phyloP scores from a whole-genome alignment of 768 basidiomycete genomes.

The Lepiota brunneoincarnata region DNA sequence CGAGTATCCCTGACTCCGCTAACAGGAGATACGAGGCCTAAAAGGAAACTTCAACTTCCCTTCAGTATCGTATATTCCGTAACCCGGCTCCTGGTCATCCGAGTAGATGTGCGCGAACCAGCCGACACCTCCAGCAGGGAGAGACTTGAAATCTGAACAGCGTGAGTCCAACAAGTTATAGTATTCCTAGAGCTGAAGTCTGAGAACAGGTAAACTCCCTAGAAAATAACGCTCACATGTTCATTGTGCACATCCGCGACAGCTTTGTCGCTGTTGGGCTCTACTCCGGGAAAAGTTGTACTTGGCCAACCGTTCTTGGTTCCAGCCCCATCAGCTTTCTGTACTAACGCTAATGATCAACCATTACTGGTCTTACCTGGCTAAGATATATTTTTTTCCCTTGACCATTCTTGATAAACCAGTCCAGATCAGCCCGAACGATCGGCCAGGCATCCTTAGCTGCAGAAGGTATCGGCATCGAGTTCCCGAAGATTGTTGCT shows the following conservation, averaged over 20 bases:
- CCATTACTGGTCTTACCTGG: constrained; percentile 57
- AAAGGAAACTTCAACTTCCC: constrained; percentile 62
- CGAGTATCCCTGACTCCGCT: background rate
- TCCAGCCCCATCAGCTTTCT: background rate
- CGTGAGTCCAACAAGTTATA: constrained; percentile 60
- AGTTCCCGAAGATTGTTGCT: background rate
- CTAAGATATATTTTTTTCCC: constrained; percentile 77
- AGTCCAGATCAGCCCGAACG: constrained; percentile 56
- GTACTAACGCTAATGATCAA: background rate
- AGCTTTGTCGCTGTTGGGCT: constrained; percentile 63
- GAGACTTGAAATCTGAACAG: constrained; percentile 60
- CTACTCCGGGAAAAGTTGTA: constrained; percentile 52
- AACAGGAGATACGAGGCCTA: constrained; percentile 61
- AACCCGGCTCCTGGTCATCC: constrained; percentile 63
- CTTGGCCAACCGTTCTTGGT: constrained; percentile 79
- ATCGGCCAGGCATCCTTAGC: constrained; percentile 64
- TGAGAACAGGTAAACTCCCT: background rate
- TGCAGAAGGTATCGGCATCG: constrained; percentile 15
- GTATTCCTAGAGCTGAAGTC: constrained; percentile 43
- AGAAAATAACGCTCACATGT: constrained; percentile 37
- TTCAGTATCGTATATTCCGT: constrained; percentile 56
- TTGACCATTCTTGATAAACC: constrained; percentile 61
- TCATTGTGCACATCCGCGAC: constrained; percentile 63
- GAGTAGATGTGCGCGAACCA: constrained; percentile 86
- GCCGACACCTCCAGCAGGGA: constrained; percentile 61